These are phyloP conservation scores for Drosera spatulata DNA, from an alignment of 179 eudicot species.

Conservation along the genomic window DNA sequence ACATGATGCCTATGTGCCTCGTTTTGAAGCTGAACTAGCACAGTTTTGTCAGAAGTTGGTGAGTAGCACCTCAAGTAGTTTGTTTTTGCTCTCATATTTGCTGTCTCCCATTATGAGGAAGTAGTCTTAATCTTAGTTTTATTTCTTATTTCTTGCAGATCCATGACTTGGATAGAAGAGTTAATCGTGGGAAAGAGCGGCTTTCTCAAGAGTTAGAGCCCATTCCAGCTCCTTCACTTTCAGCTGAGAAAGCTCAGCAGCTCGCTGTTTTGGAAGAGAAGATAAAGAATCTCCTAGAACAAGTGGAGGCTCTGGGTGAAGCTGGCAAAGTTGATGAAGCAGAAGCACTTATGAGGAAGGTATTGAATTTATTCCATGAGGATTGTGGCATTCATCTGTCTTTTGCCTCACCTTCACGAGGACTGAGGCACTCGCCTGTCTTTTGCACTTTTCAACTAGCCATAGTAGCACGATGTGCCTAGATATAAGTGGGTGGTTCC, in stretches of 20 bases:
- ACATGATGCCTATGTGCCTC: conserved; percentile 75
- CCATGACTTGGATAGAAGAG: conserved; percentile 79
- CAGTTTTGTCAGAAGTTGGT: conserved; percentile 94
- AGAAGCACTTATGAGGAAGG: conserved; percentile 99
- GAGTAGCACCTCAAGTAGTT: conserved; percentile 8
- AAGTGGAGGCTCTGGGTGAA: conserved; percentile 95
- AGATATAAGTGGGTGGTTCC: too few species aligned
- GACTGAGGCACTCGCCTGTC: not conserved
- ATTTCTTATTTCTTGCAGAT: conserved; percentile 33
- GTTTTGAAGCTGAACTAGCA: conserved; percentile 88
- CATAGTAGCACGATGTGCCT: too few species aligned
- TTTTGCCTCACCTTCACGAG: not conserved
- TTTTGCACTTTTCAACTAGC: too few species aligned
- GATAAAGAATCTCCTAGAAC: conserved; percentile 84
- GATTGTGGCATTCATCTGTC: not conserved
- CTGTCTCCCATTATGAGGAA: not conserved
- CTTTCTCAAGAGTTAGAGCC: conserved; percentile 87
- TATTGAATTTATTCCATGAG: conserved; percentile 10
- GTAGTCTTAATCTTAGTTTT: not conserved
- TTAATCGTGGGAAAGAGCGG: conserved; percentile 91
- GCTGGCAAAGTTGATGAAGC: conserved; percentile 99
- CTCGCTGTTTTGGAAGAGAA: conserved; percentile 81
- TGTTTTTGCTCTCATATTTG: not conserved
- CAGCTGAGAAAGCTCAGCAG: conserved; percentile 93
- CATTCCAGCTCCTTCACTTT: conserved; percentile 71